Conservation (phyloP, 371 early-diverging fungal species). For the Mortierella sp. region DNA sequence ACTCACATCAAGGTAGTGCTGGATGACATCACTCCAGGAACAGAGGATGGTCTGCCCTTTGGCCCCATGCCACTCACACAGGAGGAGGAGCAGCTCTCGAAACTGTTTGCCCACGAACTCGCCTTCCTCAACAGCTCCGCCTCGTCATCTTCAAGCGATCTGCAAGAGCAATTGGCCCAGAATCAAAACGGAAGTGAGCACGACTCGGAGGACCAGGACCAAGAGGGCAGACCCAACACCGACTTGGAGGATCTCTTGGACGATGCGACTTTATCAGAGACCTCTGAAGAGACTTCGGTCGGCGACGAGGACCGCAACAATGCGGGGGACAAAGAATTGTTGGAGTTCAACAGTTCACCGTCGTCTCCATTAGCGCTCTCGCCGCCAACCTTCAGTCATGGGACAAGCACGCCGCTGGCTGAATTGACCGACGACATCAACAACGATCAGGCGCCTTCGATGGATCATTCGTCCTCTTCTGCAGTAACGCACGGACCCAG, state of each 20-base stretch:
- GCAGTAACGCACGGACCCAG: slow-evolving; percentile 43
- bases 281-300: slow-evolving; percentile 14
- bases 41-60: neutral
- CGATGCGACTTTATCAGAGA: slow-evolving; percentile 12
- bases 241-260: slow-evolving; percentile 32
- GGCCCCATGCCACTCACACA: slow-evolving; percentile 24
- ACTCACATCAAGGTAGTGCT: slow-evolving; percentile 51
- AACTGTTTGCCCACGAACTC: slow-evolving; percentile 44
- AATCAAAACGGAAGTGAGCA: neutral
- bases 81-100: slow-evolving; percentile 50
- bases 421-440: neutral
- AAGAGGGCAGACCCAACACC: neutral
- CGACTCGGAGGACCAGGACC: slow-evolving; percentile 4
- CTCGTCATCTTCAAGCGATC: slow-evolving; percentile 46
- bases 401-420: neutral
- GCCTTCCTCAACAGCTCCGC: slow-evolving; percentile 40
- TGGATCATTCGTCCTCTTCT: slow-evolving; percentile 8
- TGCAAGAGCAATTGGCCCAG: slow-evolving; percentile 19
- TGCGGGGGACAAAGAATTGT: neutral
- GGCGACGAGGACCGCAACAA: neutral
- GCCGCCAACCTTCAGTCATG: neutral
- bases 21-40: slow-evolving; percentile 20
- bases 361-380: neutral
- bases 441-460: neutral
- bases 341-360: neutral